Base-by-base conservation (phyloP, 768 basidiomycete genomes). In the Mycena galopus region DNA sequence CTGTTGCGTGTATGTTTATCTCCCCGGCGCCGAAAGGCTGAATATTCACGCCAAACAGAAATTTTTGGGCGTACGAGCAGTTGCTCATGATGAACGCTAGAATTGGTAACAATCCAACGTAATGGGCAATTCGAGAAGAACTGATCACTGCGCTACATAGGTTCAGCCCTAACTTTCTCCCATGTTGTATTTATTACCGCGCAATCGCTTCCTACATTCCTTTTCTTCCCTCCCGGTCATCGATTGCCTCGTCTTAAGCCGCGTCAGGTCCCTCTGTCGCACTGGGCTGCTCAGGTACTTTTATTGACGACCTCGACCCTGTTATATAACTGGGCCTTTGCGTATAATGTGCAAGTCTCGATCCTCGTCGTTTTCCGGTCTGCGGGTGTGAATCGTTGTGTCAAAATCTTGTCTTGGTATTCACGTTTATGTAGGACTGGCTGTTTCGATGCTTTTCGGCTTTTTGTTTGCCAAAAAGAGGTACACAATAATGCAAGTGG, bases 361-460 rank as follows among this genome's bases (percentile, higher is more conserved):
- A 82, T 96, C 4, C 89, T 94, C 74, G 96, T 96, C 74, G 91
- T 96, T 30, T 94, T 96, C 80, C 90, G 95, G 42, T 95, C 94
- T 61, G 94, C 93, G 47, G 94, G 94, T 92, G 50, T 44, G 32
- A 69, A 58, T 64, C 30, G 39, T 61, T 68, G 29, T 44, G 42
- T 35, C 27, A 25, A 35, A 39, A 58, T 63, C 17, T n/a, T 50
- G 63, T 56, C 23, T 50, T 44, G 5, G 74, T 61, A 56, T 73
- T 44, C 67, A 17, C 23, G 17, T 68, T 59, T 30, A 32, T 27
- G 35, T 65, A 95, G 93, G 93, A 30, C 84, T 95, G 30, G 90
- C 90, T 9, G 88, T 95, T 2, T 93, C 93, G 14, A 94, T 96
- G 92, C 74, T 93, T 8, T 88, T 94, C 59, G 93, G 93, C 4